Evolutionary conservation across 108 stramenopile species (phyloP).

Genomic region (Schizochytrium sp.): DNA sequence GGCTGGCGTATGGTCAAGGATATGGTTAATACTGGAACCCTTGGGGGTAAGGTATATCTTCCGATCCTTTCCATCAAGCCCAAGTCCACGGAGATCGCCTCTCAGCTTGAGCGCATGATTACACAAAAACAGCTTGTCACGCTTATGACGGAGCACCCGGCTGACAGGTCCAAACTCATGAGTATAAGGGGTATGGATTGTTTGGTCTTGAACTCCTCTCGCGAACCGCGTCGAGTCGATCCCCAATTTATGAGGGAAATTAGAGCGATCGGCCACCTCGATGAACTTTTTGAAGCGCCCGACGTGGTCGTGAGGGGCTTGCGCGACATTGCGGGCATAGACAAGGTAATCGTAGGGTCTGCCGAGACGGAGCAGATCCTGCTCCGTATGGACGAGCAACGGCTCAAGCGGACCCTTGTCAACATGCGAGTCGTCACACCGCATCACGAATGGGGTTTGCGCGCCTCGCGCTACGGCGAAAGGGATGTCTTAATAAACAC

Average conservation of each 20-base stretch:
- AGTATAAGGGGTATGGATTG: not conserved
- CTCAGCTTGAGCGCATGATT: not conserved
- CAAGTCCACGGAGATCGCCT: not conserved
- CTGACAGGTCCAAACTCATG: not conserved
- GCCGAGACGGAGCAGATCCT: conserved; percentile 57
- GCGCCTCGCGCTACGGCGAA: too few relatives aligned
- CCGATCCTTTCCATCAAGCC: not conserved
- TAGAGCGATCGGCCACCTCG: conserved; percentile 39
- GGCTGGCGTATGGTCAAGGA: not conserved
- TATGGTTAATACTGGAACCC: not conserved
- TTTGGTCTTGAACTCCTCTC: not conserved
- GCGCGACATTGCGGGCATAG: conserved; percentile 41
- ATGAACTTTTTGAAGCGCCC: conserved; percentile 61
- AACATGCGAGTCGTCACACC: too few relatives aligned
- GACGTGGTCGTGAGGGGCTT: conserved; percentile 60
- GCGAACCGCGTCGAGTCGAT: not conserved
- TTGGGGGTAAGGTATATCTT: not conserved
- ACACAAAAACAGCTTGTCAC: not conserved
- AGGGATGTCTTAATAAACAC: too few relatives aligned
- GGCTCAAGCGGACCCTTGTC: too few relatives aligned
- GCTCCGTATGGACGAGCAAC: too few relatives aligned
- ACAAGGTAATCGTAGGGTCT: conserved; percentile 65
- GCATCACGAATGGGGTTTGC: too few relatives aligned
- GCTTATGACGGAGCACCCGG: not conserved
- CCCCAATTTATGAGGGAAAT: not conserved